Evolutionary conservation across 129 eudicot genomes (phyloP).

Genomic region (Ambrosia artemisiifolia): DNA sequence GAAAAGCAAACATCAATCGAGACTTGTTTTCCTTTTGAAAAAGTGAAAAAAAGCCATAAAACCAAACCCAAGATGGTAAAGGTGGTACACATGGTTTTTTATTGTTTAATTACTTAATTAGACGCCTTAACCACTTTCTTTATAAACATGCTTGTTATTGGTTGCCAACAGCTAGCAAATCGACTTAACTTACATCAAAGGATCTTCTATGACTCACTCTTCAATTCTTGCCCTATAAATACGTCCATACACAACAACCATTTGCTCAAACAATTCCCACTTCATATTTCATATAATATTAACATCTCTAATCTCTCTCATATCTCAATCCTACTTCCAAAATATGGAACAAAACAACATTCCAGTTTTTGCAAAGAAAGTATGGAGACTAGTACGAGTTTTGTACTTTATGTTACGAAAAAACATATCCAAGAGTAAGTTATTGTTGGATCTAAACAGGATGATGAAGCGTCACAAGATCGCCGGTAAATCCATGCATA

Average conservation of each 20-base stretch:
- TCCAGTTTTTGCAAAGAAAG: conserved; percentile 44
- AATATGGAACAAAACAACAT: conserved; percentile 49
- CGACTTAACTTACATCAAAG: conserved; percentile 21
- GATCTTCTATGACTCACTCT: conserved; percentile 2
- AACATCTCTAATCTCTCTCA: background rate
- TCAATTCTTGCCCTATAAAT: conserved; percentile 22
- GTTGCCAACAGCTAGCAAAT: conserved; percentile 24
- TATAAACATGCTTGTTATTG: conserved; percentile 11
- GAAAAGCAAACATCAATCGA: background rate
- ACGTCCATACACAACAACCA: conserved; percentile 2
- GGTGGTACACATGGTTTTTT: background rate
- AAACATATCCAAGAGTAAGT: conserved; percentile 51
- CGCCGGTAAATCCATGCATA: conserved; percentile 45
- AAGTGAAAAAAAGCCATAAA: background rate
- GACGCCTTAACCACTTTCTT: conserved; percentile 6
- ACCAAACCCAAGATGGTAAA: background rate
- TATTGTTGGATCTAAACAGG: conserved; percentile 42
- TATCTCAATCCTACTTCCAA: background rate
- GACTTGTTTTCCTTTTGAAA: background rate
- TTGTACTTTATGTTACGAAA: conserved; percentile 45
- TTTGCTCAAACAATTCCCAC: conserved; percentile 11
- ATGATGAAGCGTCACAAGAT: conserved; percentile 54
- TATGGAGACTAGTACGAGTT: conserved; percentile 48
- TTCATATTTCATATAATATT: background rate
- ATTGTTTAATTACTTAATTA: background rate